Conservation (phyloP, 73 alveolate species). For the Paramecium sexaurelia region DNA sequence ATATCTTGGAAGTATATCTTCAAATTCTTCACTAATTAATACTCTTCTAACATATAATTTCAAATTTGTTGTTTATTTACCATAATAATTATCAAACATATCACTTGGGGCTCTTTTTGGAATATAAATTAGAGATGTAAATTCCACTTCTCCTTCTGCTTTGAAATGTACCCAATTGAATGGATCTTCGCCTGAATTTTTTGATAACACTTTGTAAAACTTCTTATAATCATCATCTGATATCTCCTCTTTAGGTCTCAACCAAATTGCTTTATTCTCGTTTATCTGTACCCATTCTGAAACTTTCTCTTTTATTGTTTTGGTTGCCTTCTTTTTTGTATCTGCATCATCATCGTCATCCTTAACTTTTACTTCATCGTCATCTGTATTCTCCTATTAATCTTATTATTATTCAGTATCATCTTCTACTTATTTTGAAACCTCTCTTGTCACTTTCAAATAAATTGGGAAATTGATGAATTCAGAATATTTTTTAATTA, state of each 20-base stretch:
- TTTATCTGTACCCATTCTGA: constrained; percentile 98
- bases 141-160: constrained; percentile 99
- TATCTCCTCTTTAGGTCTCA: constrained; percentile 96
- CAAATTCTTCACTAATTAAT: constrained; percentile 98
- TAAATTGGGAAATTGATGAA: constrained; percentile 98
- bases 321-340: constrained; percentile 84
- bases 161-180: constrained; percentile 97
- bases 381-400: constrained; percentile 72
- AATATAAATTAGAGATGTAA: constrained; percentile 92
- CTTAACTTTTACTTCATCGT: constrained; percentile 61
- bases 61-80: constrained; percentile 87
- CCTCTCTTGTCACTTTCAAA: constrained; percentile 91
- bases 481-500: constrained; percentile 96
- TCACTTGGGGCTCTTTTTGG: constrained; percentile 96
- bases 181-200: constrained; percentile 95
- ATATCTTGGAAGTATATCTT: constrained; percentile 98
- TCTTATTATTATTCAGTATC: constrained; percentile 55
- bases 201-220: constrained; percentile 96
- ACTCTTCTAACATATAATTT: constrained; percentile 99
- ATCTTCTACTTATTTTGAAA: constrained; percentile 87
- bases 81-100: constrained; percentile 97
- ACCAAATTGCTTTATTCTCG: constrained; percentile 99
- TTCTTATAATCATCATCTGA: constrained; percentile 94
- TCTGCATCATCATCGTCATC: constrained; percentile 63
- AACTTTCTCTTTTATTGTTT: constrained; percentile 89